Conservation (phyloP, 208 protist species). For the Crithidia sp. region DNA sequence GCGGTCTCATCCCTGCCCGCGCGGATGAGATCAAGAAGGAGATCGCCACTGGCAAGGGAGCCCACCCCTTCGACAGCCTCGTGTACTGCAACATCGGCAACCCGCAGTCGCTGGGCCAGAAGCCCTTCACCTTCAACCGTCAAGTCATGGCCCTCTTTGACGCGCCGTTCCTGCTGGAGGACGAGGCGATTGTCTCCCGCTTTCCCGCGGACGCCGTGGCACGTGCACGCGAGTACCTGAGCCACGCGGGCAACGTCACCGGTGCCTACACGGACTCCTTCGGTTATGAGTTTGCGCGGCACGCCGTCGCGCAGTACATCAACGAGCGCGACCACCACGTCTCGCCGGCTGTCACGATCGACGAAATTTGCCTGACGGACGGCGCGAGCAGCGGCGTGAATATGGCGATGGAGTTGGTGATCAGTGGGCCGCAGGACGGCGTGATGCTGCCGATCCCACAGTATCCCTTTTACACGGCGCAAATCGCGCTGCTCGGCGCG, state of each 20-base stretch:
- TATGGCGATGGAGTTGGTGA: conserved; percentile 85
- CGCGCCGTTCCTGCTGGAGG: conserved; percentile 72
- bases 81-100: conserved; percentile 99
- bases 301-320: conserved; percentile 96
- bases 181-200: conserved; percentile 37
- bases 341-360: conserved; percentile 33
- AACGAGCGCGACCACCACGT: conserved; percentile 89
- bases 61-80: conserved; percentile 83
- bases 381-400: conserved; percentile 96
- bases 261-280: conserved; percentile 98
- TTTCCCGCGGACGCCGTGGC: conserved; percentile 92
- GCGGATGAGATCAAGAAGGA: conserved; percentile 80
- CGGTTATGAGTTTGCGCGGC: conserved; percentile 83
- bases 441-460: conserved; percentile 99
- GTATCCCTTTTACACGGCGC: conserved; percentile 99
- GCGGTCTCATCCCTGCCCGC: conserved; percentile 82
- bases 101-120: conserved; percentile 96
- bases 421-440: conserved; percentile 69
- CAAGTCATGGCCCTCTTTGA: conserved; percentile 91
- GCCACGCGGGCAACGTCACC: conserved; percentile 54
- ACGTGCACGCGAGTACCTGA: conserved; percentile 84
- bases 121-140: conserved; percentile 97
- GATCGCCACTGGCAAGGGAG: conserved; percentile 45
- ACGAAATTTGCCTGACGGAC: conserved; percentile 95
- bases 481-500: conserved; percentile 95